phyloP scores from a whole-genome alignment of 1,139 yeast genomes.

The Groenewaldozyma auringiensis region DNA sequence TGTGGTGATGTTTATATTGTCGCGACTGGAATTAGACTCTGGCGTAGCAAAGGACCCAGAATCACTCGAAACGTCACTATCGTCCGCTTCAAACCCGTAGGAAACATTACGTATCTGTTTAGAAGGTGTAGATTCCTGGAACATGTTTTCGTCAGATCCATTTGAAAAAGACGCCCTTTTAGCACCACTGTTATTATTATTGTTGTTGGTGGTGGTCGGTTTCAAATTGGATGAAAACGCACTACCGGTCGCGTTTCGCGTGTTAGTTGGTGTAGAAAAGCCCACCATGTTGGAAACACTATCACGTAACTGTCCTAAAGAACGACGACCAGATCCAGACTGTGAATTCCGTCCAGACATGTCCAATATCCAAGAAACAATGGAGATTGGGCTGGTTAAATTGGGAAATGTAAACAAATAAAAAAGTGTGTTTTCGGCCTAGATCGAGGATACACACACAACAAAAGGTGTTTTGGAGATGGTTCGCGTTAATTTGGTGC shows the following conservation, averaged over 20 bases:
- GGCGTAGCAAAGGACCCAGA: neutral
- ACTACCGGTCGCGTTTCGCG: neutral
- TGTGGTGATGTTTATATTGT: neutral
- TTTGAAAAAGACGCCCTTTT: too few species aligned
- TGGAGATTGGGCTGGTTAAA: neutral
- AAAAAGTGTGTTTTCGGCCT: too few species aligned
- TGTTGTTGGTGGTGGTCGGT: too few species aligned
- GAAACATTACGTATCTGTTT: neutral
- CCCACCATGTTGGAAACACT: neutral
- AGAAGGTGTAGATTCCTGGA: neutral
- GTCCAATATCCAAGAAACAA: neutral
- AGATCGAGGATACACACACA: too few species aligned
- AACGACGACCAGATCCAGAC: neutral
- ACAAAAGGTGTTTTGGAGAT: too few species aligned
- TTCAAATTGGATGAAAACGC: neutral
- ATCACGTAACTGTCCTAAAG: neutral
- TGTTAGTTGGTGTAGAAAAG: neutral
- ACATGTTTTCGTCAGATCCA: neutral
- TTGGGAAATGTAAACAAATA: neutral
- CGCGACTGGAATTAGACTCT: too few species aligned
- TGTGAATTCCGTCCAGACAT: neutral
- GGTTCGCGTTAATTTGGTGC: too few species aligned
- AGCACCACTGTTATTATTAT: too few species aligned
- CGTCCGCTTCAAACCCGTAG: neutral
- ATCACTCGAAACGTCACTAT: neutral